These are phyloP conservation scores for Naematelia aurantialba DNA, from an alignment of 768 basidiomycete species.

Conservation along the genomic window DNA sequence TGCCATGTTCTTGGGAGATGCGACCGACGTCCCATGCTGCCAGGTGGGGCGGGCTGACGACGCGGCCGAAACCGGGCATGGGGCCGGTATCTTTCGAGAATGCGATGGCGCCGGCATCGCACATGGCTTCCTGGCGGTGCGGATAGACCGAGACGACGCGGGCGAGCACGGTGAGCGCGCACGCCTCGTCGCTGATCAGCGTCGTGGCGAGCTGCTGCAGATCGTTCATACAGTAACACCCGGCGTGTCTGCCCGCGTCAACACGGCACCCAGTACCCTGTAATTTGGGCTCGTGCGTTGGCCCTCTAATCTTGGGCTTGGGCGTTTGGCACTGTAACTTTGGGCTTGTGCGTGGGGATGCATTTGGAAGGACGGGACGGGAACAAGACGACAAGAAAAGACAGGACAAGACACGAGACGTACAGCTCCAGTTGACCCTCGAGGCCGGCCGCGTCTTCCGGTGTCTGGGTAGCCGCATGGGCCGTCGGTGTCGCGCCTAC, in stretches of 20 bases:
- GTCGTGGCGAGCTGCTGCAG: conserved; percentile 76
- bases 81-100: conserved; percentile 84
- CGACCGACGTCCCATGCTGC: conserved; percentile 48
- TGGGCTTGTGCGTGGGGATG: background rate
- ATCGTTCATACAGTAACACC: conserved; percentile 73
- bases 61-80: conserved; percentile 66
- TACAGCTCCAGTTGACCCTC: conserved; percentile 69
- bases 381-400: conserved; percentile 33
- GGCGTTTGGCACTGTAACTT: no score
- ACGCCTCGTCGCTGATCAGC: conserved; percentile 57
- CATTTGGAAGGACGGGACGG: background rate
- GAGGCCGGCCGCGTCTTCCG: conserved; percentile 54
- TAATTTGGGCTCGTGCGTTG: background rate
- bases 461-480: conserved; percentile 62
- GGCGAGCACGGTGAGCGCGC: conserved; percentile 63
- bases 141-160: conserved; percentile 79
- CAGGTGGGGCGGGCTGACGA: conserved; percentile 62
- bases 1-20: conserved; percentile 65
- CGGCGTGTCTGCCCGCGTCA: conserved; percentile 36
- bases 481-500: conserved; percentile 87
- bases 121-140: conserved; percentile 60
- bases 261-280: background rate
- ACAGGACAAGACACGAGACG: conserved; percentile 39
- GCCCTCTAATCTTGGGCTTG: no score
- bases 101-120: conserved; percentile 78